These are phyloP conservation scores for Athelia psychrophila DNA, from an alignment of 1,284 basidiomycete species.

Conservation along the genomic window DNA sequence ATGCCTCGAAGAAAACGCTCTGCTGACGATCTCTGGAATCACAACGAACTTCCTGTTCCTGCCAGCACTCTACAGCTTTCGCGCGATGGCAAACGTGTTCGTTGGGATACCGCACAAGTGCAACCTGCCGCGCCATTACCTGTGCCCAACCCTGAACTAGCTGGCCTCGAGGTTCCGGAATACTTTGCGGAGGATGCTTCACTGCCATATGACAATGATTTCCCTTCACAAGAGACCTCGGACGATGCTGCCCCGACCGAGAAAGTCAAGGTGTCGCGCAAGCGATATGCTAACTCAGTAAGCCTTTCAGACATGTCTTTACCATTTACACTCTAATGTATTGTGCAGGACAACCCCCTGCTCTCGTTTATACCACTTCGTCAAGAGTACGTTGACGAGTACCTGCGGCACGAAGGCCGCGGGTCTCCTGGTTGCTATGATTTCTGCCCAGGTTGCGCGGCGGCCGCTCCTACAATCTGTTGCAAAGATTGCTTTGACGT, in stretches of 20 bases:
- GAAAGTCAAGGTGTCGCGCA: not conserved
- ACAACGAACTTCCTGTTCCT: too few relatives aligned
- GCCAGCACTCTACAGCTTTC: too few relatives aligned
- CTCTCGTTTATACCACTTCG: not conserved
- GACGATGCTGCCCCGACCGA: not conserved
- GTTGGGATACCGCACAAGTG: not conserved
- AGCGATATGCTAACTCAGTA: slow-evolving; percentile 1
- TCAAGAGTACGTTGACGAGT: slow-evolving; percentile 1
- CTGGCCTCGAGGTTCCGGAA: not conserved
- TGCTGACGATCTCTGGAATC: too few relatives aligned
- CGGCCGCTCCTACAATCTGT: not conserved
- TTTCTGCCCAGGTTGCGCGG: not conserved
- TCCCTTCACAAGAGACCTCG: not conserved
- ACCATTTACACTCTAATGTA: not conserved
- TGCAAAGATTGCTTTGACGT: not conserved
- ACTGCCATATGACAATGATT: not conserved
- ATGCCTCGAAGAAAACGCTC: too few relatives aligned
- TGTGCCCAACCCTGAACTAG: not conserved
- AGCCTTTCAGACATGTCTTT: not conserved
- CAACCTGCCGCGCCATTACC: not conserved
- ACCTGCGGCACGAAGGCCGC: not conserved
- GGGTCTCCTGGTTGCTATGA: not conserved
- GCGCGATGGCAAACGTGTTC: too few relatives aligned
- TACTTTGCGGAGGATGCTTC: not conserved
- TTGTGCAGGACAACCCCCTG: not conserved